Conservation (phyloP, 2,329 filamentous ascomycete genomes). For the Alternaria sp. region DNA sequence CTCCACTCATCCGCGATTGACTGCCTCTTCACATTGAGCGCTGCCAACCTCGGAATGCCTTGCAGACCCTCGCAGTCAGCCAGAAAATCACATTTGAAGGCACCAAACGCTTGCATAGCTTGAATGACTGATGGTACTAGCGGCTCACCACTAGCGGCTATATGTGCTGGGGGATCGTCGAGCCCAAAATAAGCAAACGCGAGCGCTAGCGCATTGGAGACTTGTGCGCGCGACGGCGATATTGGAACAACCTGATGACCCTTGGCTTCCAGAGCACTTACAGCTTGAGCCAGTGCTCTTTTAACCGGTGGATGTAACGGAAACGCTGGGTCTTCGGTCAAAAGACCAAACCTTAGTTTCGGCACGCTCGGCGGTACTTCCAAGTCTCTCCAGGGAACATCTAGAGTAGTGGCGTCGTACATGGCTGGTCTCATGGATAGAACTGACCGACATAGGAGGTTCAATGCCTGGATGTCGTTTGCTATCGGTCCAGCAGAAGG, state of each 20-base stretch:
- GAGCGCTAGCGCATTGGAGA: constrained; percentile 1
- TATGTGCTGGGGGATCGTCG: background rate
- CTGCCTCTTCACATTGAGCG: constrained; percentile 10
- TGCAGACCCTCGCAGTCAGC: background rate
- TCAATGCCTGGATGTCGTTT: constrained; percentile 7
- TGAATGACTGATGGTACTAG: constrained; percentile 4
- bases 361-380: background rate
- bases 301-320: constrained; percentile 15
- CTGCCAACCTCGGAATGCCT: constrained; percentile 3
- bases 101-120: background rate
- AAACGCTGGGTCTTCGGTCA: constrained; percentile 9
- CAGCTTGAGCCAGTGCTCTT: constrained; percentile 7
- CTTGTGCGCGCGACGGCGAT: background rate
- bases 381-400: constrained; percentile 9
- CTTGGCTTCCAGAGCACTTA: background rate
- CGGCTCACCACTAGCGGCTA: constrained; percentile 6
- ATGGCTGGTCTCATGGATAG: constrained; percentile 7
- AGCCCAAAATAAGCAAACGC: constrained; percentile 9
- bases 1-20: constrained; percentile 7
- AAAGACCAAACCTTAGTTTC: constrained; percentile 11
- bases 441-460: constrained; percentile 2
- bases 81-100: background rate
- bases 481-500: constrained; percentile 10
- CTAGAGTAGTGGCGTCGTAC: constrained; percentile 7
- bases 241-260: constrained; percentile 8